phyloP scores from a whole-genome alignment of 1,284 basidiomycete genomes.

The Apiotrichum veenhuisii region DNA sequence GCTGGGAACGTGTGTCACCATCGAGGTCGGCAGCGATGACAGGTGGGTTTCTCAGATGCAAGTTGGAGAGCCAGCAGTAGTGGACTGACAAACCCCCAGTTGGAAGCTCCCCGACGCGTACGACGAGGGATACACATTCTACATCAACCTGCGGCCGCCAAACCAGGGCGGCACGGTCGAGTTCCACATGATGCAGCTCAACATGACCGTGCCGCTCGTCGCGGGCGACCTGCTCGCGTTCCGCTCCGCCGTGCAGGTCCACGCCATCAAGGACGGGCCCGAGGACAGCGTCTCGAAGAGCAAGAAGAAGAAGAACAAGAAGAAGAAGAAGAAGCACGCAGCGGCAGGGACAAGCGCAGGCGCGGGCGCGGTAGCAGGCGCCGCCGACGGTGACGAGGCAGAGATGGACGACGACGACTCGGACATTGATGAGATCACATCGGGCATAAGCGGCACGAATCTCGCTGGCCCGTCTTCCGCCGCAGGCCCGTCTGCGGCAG shows the following conservation, averaged over 20 bases:
- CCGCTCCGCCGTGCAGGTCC: not conserved
- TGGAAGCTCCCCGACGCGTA: not conserved
- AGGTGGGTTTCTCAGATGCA: too few relatives aligned
- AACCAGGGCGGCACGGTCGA: not conserved
- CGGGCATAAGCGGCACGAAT: not conserved
- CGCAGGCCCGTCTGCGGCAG: not conserved
- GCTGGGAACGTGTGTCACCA: not conserved
- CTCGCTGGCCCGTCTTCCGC: not conserved
- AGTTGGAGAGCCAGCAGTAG: too few relatives aligned
- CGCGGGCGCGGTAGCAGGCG: not conserved
- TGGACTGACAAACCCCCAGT: not conserved
- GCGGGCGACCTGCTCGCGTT: not conserved
- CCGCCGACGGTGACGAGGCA: not conserved
- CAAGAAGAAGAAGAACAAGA: slow-evolving; percentile 2
- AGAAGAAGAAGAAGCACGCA: not conserved
- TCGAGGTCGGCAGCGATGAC: not conserved
- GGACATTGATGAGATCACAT: not conserved
- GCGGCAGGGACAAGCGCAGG: not conserved
- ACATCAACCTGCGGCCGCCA: slow-evolving; percentile 1
- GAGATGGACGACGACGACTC: not conserved
- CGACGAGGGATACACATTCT: slow-evolving; percentile 1
- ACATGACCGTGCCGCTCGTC: not conserved
- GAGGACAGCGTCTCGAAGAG: not conserved
- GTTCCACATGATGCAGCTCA: not conserved
- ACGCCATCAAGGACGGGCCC: not conserved